Base-by-base conservation (phyloP, 805 yeast genomes). In the Yarrowia porcina region DNA sequence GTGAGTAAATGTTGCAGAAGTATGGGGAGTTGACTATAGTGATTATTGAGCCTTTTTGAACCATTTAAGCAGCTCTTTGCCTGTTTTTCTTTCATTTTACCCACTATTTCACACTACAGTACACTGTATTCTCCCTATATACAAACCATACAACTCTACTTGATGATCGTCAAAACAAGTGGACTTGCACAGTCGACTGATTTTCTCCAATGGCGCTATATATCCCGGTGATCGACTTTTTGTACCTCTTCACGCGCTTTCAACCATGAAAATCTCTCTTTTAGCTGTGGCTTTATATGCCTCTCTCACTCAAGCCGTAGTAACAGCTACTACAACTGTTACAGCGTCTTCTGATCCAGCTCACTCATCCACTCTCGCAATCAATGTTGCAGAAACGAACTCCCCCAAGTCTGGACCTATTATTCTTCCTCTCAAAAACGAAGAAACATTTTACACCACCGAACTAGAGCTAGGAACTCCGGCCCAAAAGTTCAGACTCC, bases 401-500 rank as follows among this genome's bases (percentile, higher is more conserved):
- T 27, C 36, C 17, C 38, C 39, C 13, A 33, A 49, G 30, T n/a
- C 20, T 12, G 15, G 18, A 5, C 41, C 61, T 20, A 69, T 68
- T 25, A 62, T 64, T 17, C 30, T 28, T 4, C 20, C 56, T 21
- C 66, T 75, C 12, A 69, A 70, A 20, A 75, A 74, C 66, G 70
- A 73, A 63, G 70, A 71, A 63, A 73, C 66, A 66, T 75, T 64
- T 66, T 75, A 75, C 64, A 67, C 73, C 13, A 70, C 77, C 13
- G 69, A 71, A 32, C 73, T 74, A 4, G 65, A 70, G 18, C 66
- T 88, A 20, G 93, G 94, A 4, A 81, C 89, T 0, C 80, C 85
- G 1, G 69, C 76, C 0, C 87, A 86, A 68, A 71, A 75, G n/a
- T 76, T 87, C 6, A 76, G 76, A 10, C 83, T 87, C 10, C 71